Evolutionary conservation across 306 rosid genomes (phyloP).

Genomic region (Vicia sativa): DNA sequence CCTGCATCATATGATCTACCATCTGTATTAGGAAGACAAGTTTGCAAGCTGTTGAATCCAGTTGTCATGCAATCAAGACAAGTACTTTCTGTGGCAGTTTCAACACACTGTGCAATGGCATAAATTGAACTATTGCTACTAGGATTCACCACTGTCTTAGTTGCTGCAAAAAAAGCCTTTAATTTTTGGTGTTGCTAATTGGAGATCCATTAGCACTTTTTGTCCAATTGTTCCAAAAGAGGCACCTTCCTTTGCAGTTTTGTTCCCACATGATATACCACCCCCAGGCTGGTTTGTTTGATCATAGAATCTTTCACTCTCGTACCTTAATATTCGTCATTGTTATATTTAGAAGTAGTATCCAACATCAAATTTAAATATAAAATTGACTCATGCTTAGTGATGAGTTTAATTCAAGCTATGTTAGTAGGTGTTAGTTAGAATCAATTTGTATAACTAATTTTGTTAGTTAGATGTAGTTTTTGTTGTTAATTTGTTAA

Average conservation of each 20-base stretch:
- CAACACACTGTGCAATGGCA: constrained; percentile 67
- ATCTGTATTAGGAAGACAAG: constrained; percentile 51
- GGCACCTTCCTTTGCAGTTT: not conserved
- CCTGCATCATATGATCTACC: constrained; percentile 67
- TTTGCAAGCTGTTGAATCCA: constrained; percentile 43
- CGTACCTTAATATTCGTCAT: constrained; percentile 32
- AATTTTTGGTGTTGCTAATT: constrained; percentile 40
- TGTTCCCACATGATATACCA: constrained; percentile 35
- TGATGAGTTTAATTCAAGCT: no score
- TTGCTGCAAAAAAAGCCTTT: constrained; percentile 58
- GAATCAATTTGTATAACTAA: no score
- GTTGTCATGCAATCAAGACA: constrained; percentile 55
- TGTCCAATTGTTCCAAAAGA: not conserved
- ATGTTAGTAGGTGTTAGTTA: no score
- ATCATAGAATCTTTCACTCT: constrained; percentile 39
- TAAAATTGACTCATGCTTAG: not conserved
- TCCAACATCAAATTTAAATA: constrained; percentile 4
- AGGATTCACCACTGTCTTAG: constrained; percentile 26
- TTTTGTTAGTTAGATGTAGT: not conserved
- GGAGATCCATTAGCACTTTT: constrained; percentile 34
- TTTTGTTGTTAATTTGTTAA: no score
- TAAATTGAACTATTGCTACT: constrained; percentile 39
- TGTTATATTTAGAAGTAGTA: not conserved
- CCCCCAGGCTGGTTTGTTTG: constrained; percentile 7
- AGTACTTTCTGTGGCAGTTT: constrained; percentile 37